These are phyloP conservation scores for Cucumis melo DNA, from an alignment of 306 rosid species.

Conservation along the genomic window DNA sequence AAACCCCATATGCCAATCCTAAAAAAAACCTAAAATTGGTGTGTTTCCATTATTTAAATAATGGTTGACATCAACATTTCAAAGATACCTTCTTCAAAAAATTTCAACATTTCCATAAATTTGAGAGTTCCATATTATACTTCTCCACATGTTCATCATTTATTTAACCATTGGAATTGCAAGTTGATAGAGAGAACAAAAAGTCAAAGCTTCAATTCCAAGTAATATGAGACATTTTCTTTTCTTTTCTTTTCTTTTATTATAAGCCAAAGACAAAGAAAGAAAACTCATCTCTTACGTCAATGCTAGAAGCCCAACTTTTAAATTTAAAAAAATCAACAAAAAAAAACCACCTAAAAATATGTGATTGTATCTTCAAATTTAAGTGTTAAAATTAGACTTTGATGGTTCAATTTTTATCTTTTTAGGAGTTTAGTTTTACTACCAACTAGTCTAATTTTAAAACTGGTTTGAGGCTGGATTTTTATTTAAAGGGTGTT, in stretches of 20 bases:
- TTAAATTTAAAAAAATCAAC: background rate
- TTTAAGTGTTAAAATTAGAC: no score
- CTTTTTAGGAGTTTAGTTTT: no score
- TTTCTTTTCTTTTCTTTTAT: no score
- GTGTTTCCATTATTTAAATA: background rate
- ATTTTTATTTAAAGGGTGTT: no score
- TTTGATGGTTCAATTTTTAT: no score
- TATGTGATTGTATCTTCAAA: no score
- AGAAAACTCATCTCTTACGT: slow-evolving; percentile 1
- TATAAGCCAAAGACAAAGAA: background rate
- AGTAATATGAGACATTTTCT: background rate
- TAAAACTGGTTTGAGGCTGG: no score
- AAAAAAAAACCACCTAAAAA: no score
- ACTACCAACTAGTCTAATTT: no score
- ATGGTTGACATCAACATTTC: background rate
- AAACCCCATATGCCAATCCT: no score
- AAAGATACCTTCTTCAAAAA: background rate
- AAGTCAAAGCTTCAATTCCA: background rate
- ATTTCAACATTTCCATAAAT: background rate
- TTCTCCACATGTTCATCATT: background rate
- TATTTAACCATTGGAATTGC: background rate
- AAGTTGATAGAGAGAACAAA: background rate
- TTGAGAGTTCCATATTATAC: background rate
- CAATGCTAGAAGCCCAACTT: background rate
- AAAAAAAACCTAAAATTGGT: background rate